Evolutionary conservation across 495 filamentous ascomycete genomes (phyloP).

Genomic region (Thermothielavioides terrestris): DNA sequence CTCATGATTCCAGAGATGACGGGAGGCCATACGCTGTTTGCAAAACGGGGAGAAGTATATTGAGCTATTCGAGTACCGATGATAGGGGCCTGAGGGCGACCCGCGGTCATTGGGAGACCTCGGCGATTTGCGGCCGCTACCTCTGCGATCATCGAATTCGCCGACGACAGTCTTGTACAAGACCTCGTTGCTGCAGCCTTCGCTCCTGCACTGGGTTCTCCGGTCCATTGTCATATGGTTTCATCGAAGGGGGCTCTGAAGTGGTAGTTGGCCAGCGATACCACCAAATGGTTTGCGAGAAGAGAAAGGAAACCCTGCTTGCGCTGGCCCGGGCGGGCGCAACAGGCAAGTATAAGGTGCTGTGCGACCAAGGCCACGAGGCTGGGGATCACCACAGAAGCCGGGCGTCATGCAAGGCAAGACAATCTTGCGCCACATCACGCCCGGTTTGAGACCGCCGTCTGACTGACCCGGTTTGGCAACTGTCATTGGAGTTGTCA

Average conservation of each 20-base stretch:
- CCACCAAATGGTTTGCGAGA: not conserved
- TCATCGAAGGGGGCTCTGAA: not conserved
- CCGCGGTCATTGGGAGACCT: conserved; percentile 5
- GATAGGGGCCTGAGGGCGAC: conserved; percentile 7
- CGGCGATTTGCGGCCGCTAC: conserved; percentile 5
- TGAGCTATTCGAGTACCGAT: conserved; percentile 9
- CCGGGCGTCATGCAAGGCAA: not conserved
- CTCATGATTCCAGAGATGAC: not conserved
- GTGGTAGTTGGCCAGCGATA: not conserved
- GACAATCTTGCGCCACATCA: not conserved
- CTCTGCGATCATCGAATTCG: conserved; percentile 10
- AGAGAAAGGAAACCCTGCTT: no score
- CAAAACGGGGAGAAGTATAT: conserved; percentile 17
- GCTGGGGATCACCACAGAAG: not conserved
- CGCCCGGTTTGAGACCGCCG: no score
- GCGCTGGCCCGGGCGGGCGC: no score
- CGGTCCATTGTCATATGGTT: conserved; percentile 12
- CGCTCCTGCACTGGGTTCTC: conserved; percentile 13
- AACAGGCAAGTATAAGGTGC: no score
- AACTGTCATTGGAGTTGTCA: no score
- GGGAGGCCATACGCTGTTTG: conserved; percentile 16
- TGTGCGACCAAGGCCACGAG: not conserved
- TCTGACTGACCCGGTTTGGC: no score
- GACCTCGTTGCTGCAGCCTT: conserved; percentile 19
- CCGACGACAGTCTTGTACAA: conserved; percentile 18